A percentile compares a stretch with the other conserved stretches of the same genome.
Conservation (phyloP, 2,329 filamentous ascomycete species). For the Onygenales sp. region DNA sequence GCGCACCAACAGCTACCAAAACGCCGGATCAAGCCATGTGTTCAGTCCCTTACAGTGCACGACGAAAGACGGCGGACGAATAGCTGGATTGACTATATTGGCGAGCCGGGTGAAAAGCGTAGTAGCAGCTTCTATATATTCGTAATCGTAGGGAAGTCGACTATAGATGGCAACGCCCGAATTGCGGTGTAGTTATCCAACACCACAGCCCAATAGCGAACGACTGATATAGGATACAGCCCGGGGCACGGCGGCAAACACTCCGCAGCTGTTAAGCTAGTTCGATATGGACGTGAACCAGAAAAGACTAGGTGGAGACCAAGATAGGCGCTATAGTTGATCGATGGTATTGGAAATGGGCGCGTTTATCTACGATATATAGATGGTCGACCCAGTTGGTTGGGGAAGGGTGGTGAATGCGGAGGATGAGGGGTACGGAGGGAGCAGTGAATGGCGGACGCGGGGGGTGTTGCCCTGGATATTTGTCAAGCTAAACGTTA, state of each 20-base stretch:
- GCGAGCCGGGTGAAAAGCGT: background rate
- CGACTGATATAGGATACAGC: background rate
- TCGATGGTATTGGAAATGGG: background rate
- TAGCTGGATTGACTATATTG: background rate
- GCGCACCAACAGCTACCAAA: slow-evolving; percentile 5
- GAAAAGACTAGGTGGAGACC: background rate
- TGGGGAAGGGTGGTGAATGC: too few species aligned
- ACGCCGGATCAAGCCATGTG: slow-evolving; percentile 1
- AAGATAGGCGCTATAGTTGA: background rate
- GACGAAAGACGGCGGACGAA: background rate
- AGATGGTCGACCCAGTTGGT: background rate
- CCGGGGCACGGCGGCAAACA: too few species aligned
- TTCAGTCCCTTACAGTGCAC: slow-evolving; percentile 3
- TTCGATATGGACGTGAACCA: background rate
- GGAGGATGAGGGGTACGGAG: too few species aligned
- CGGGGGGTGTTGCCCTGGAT: too few species aligned
- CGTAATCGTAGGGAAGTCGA: background rate
- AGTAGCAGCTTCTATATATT: background rate
- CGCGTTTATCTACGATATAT: background rate
- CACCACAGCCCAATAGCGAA: background rate
- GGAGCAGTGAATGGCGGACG: too few species aligned
- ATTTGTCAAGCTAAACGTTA: too few species aligned
- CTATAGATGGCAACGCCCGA: background rate
- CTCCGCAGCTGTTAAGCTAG: background rate
- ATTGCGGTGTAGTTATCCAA: background rate